Percentiles rank a stretch among this genome's conserved stretches.
Conservation (phyloP, 2,329 filamentous ascomycete genomes). For the Colletotrichum ledebouriae region DNA sequence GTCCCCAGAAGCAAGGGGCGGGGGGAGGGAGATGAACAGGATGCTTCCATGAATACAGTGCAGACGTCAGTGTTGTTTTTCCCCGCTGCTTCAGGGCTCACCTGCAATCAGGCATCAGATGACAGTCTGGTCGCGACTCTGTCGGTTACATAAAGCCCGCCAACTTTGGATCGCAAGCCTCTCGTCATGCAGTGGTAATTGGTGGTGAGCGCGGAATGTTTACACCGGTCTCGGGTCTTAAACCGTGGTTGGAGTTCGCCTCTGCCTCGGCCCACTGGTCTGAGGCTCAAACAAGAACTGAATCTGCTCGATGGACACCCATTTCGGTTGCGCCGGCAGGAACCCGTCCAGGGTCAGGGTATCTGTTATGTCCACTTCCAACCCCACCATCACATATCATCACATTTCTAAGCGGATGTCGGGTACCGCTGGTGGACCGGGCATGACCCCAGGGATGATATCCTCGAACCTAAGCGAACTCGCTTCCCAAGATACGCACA, state of each 20-base stretch:
- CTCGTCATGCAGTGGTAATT: not conserved
- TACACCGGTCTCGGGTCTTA: not conserved
- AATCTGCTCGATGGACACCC: constrained; percentile 6
- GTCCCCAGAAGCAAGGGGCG: constrained; percentile 3
- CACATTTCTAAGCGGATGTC: not conserved
- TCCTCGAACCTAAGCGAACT: constrained; percentile 3
- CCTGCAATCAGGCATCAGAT: not conserved
- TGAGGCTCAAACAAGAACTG: constrained; percentile 4
- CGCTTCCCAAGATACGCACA: constrained; percentile 2
- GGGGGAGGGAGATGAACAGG: not conserved
- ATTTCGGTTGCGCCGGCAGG: constrained; percentile 6
- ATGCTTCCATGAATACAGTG: constrained; percentile 19
- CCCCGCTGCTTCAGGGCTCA: constrained; percentile 12
- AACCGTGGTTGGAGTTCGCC: no score
- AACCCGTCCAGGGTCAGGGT: not conserved
- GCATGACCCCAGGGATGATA: not conserved
- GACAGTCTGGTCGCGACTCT: not conserved
- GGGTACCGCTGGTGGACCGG: not conserved
- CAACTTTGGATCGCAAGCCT: not conserved
- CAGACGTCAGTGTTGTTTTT: constrained; percentile 8
- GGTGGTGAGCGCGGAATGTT: not conserved
- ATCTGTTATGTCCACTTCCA: not conserved
- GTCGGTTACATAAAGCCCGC: constrained; percentile 1
- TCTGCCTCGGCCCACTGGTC: not conserved
- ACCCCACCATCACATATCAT: not conserved